phyloP scores from a whole-genome alignment of 2,329 filamentous ascomycete species.

The Trichophyton rubrum region DNA sequence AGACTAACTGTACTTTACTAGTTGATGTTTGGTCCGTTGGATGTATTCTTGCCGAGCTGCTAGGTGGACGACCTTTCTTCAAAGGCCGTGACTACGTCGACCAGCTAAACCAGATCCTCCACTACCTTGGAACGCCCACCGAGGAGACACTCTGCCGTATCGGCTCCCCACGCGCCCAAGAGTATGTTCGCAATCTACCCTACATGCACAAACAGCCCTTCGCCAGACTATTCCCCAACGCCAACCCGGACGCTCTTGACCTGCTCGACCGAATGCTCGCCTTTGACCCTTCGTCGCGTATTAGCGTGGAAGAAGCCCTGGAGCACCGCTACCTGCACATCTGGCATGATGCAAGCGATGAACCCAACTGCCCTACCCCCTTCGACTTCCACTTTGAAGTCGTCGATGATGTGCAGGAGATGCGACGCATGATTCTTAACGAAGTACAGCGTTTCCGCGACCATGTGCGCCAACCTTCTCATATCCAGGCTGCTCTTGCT shows the following conservation, averaged over 20 bases:
- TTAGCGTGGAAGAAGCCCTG: conserved; percentile 86
- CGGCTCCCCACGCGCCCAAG: conserved; percentile 86
- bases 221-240: conserved; percentile 75
- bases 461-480: conserved; percentile 41
- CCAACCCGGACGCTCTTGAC: conserved; percentile 91
- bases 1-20: conserved; percentile 27
- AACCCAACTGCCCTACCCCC: conserved; percentile 81
- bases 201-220: conserved; percentile 92
- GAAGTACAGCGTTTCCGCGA: conserved; percentile 80
- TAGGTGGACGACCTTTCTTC: conserved; percentile 95
- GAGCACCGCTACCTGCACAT: conserved; percentile 95
- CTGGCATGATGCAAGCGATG: conserved; percentile 96
- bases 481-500: conserved; percentile 27
- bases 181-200: conserved; percentile 93
- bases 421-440: conserved; percentile 95
- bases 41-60: conserved; percentile 89
- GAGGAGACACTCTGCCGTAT: conserved; percentile 90
- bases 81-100: conserved; percentile 99
- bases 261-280: conserved; percentile 94
- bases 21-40: conserved; percentile 99
- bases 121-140: conserved; percentile 92
- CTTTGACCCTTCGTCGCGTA: conserved; percentile 86
- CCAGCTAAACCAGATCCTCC: conserved; percentile 96
- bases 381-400: conserved; percentile 99
- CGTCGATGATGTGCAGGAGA: conserved; percentile 86